These are phyloP conservation scores for Gossypium trilobum DNA, from an alignment of 441 rosid genomes.

Conservation along the genomic window DNA sequence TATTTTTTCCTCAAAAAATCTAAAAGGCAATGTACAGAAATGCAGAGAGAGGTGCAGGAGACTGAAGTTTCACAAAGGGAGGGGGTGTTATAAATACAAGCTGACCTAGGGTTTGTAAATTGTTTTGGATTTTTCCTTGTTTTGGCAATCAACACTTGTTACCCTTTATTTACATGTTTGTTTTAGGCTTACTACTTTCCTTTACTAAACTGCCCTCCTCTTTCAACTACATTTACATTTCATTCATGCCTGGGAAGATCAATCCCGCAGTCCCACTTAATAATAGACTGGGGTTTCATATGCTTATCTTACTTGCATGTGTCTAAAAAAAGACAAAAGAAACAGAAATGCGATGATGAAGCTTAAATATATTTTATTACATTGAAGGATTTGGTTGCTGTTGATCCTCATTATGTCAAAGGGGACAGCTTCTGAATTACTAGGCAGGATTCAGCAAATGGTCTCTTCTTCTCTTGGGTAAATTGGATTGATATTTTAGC, in stretches of 20 bases:
- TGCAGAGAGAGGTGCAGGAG: constrained; percentile 39
- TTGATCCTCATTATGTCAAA: constrained; percentile 19
- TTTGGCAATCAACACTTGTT: constrained; percentile 47
- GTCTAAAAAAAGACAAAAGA: no score
- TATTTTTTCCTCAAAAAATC: constrained; percentile 20
- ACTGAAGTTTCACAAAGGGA: constrained; percentile 42
- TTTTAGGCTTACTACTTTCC: constrained; percentile 20
- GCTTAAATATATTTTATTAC: not conserved
- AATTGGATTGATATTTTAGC: not conserved
- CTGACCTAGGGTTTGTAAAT: constrained; percentile 29
- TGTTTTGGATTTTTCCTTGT: constrained; percentile 43
- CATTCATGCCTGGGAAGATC: no score
- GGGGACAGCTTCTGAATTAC: constrained; percentile 20
- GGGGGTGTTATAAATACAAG: constrained; percentile 70
- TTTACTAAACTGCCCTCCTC: constrained; percentile 31
- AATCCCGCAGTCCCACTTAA: no score
- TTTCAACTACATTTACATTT: constrained; percentile 17
- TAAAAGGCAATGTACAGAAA: constrained; percentile 43
- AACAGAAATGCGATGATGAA: not conserved
- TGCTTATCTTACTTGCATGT: no score
- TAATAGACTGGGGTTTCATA: no score
- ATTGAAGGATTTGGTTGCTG: not conserved
- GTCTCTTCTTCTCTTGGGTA: not conserved
- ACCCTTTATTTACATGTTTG: constrained; percentile 36
- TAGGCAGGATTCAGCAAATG: constrained; percentile 10